phyloP scores from a whole-genome alignment of 169 alveolate species.

The Babesia ovis region DNA sequence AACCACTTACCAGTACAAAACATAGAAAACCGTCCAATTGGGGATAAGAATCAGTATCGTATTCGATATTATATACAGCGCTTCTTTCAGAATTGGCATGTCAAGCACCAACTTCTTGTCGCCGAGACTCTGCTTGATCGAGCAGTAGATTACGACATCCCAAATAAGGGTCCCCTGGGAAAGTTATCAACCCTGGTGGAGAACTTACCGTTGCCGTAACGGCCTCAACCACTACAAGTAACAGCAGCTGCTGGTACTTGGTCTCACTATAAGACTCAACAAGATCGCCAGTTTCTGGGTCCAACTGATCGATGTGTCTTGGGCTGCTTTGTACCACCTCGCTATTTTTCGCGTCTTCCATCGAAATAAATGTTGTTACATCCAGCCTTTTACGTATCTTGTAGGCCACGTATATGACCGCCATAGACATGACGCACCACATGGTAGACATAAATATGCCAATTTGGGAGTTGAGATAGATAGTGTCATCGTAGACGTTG shows the following conservation, averaged over 20 bases:
- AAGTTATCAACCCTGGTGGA: neutral
- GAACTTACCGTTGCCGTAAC: conserved; percentile 53
- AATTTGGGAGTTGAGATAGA: conserved; percentile 43
- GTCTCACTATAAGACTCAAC: conserved; percentile 56
- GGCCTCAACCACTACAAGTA: conserved; percentile 49
- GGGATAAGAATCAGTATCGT: conserved; percentile 54
- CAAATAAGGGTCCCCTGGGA: conserved; percentile 51
- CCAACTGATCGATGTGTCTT: conserved; percentile 10
- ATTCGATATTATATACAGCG: conserved; percentile 45
- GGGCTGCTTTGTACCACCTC: neutral
- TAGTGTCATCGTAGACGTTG: conserved; percentile 11
- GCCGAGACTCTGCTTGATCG: conserved; percentile 24
- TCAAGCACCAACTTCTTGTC: conserved; percentile 31
- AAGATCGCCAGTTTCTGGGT: conserved; percentile 31
- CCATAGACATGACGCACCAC: conserved; percentile 64
- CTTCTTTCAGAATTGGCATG: conserved; percentile 52
- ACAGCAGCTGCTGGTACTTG: conserved; percentile 54
- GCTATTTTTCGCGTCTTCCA: conserved; percentile 13
- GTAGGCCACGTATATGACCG: conserved; percentile 41
- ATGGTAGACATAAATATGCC: conserved; percentile 49
- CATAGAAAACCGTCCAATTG: conserved; percentile 65
- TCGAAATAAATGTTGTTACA: conserved; percentile 8
- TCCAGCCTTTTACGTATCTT: conserved; percentile 42
- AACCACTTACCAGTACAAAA: conserved; percentile 63
- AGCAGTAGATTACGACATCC: conserved; percentile 45